These are phyloP conservation scores for Boletales sp. DNA, from an alignment of 768 basidiomycete species.

Conservation along the genomic window DNA sequence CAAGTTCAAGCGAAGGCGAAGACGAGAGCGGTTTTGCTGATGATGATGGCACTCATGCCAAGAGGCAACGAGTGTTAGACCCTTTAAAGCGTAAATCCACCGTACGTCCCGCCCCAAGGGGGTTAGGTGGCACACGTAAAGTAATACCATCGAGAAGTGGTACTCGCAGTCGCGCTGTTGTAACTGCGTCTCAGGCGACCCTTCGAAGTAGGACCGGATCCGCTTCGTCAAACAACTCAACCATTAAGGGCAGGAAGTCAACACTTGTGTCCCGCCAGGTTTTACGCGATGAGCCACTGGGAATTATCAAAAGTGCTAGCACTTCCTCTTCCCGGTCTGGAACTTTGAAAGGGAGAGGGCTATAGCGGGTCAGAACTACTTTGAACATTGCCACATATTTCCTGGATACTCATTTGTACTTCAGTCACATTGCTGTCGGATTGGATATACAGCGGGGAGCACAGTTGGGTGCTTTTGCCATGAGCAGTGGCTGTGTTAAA, in stretches of 20 bases:
- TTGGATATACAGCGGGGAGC: not conserved
- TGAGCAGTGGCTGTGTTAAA: not conserved
- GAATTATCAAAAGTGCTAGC: slow-evolving; percentile 18
- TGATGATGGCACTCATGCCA: slow-evolving; percentile 9
- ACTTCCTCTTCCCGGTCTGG: slow-evolving; percentile 27
- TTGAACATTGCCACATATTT: not conserved
- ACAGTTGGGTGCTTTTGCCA: not conserved
- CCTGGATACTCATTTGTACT: slow-evolving; percentile 20
- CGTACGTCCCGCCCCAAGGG: slow-evolving; percentile 22
- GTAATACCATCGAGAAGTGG: slow-evolving; percentile 7
- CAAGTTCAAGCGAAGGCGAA: slow-evolving; percentile 23
- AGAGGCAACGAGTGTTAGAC: slow-evolving; percentile 26
- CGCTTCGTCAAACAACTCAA: slow-evolving; percentile 4
- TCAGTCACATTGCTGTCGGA: slow-evolving; percentile 12
- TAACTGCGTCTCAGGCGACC: slow-evolving; percentile 9
- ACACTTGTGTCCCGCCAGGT: slow-evolving; percentile 6
- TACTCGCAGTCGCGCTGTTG: slow-evolving; percentile 8
- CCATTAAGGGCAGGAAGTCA: slow-evolving; percentile 14
- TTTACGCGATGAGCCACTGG: slow-evolving; percentile 8
- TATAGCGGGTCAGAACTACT: slow-evolving; percentile 5
- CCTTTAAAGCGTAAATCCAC: slow-evolving; percentile 23
- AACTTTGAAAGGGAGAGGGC: slow-evolving; percentile 17
- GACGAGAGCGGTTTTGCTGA: slow-evolving; percentile 12
- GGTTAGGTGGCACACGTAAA: slow-evolving; percentile 13
- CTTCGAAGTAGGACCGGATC: slow-evolving; percentile 11